Percentiles rank a stretch among this genome's conserved stretches.
phyloP scores from a whole-genome alignment of 2,329 filamentous ascomycete genomes.

The Dactylella cylindrospora region DNA sequence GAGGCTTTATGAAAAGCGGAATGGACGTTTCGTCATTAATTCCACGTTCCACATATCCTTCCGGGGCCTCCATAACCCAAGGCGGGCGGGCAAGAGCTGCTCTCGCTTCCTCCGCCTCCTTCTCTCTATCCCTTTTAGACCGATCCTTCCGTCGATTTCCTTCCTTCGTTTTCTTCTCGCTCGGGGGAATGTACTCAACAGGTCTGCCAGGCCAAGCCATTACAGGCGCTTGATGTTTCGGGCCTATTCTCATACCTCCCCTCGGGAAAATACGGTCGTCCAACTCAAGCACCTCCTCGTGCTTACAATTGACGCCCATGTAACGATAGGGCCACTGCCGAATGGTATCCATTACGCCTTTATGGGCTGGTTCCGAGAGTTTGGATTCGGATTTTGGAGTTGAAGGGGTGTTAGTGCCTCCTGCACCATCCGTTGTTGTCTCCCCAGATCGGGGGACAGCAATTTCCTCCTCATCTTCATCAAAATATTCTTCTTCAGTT shows the following conservation, averaged over 20 bases:
- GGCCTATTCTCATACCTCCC: conserved; percentile 86
- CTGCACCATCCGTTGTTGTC: conserved; percentile 31
- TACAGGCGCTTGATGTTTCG: conserved; percentile 86
- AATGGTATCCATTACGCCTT: conserved; percentile 62
- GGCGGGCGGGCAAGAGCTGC: conserved; percentile 78
- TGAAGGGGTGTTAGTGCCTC: conserved; percentile 46
- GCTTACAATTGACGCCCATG: conserved; percentile 88
- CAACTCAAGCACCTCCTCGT: conserved; percentile 93
- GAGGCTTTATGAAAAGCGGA: conserved; percentile 70
- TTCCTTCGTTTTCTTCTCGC: conserved; percentile 76
- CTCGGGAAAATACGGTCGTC: conserved; percentile 97
- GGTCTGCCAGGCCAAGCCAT: conserved; percentile 80
- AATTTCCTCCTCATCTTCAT: conserved; percentile 65
- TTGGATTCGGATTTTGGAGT: conserved; percentile 33
- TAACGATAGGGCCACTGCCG: conserved; percentile 97
- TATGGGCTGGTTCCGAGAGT: conserved; percentile 17
- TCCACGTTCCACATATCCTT: conserved; percentile 80
- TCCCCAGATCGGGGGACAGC: conserved; percentile 46
- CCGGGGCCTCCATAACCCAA: conserved; percentile 89
- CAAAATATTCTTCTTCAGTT: conserved; percentile 63
- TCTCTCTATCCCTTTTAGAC: conserved; percentile 72
- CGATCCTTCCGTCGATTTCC: conserved; percentile 66
- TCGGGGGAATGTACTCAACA: conserved; percentile 85
- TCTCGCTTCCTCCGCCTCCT: conserved; percentile 78
- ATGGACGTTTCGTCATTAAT: conserved; percentile 71